Base-by-base conservation (phyloP, 768 basidiomycete genomes). In the Lepiota venenata region DNA sequence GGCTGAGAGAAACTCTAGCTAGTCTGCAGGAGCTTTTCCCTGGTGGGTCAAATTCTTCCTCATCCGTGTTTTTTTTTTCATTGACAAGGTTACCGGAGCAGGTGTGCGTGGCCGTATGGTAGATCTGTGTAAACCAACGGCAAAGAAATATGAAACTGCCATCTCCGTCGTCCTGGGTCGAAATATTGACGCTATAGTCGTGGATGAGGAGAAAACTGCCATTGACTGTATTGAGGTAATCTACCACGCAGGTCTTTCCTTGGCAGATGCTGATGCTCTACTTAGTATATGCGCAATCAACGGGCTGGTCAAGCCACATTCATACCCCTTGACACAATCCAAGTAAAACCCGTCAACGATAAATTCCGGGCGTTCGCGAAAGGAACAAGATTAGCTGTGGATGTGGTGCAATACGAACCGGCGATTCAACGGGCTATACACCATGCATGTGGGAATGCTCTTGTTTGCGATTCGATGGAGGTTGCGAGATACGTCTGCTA, bases 281-380 rank as follows among this genome's bases (percentile, higher is more conserved):
- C 50, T 1, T 61, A 94, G 88, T 98, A 97, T 68, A 83, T 99
- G 83, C 88, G 93, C 57, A 94, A 88, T 56, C 93, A 97, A 69
- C 88, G 95, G 35, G 85, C 90, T 0, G 97, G 96, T 1, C 92
- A 94, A 71, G 96, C 96, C 11, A 99, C 97, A 0, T 98, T 98
- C 74, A 89, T 99, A 43, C 97, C 97, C 0, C 85, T 99, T n/a
- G 96, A 98, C 67, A 95, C 93, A 8, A 96, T 98, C 60, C 91
- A 93, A 64, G 88, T 88, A 32, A 98, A 96, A 67, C 86, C 93
- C 1, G 78, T 93, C 58, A 93, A 94, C 59, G 97, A 98, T 72
- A 94, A 93, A 67, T 93, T 91, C 71, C 86, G 97, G 20, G 87
- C 88, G 4, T 92, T 95, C 64, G 91, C 88, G 2, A 91, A 93